Percentiles rank a stretch among this genome's conserved stretches.
Evolutionary conservation across 2,329 filamentous ascomycete species (phyloP).

Genomic region (Penicillium glabrum): DNA sequence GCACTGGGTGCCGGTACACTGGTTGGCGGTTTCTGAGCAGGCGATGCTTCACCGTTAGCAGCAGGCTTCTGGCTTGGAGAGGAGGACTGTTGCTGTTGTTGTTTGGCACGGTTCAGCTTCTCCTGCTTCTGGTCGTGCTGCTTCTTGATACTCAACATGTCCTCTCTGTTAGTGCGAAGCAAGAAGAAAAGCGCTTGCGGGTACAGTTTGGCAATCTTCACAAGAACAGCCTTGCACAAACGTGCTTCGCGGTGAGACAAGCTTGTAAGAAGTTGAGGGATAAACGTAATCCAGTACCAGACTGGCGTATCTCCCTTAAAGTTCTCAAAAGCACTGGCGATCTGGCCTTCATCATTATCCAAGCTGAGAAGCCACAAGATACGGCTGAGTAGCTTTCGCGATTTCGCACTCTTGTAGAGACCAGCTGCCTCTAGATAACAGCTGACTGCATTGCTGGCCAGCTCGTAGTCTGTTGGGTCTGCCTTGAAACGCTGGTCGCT

Average conservation of each 20-base stretch:
- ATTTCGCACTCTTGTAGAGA: slow-evolving; percentile 96
- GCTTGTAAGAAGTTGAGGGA: slow-evolving; percentile 90
- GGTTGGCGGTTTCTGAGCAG: slow-evolving; percentile 48
- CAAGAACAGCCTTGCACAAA: slow-evolving; percentile 79
- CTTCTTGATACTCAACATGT: slow-evolving; percentile 91
- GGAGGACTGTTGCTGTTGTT: slow-evolving; percentile 53
- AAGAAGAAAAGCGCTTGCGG: slow-evolving; percentile 96
- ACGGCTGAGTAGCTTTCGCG: slow-evolving; percentile 85
- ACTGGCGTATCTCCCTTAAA: slow-evolving; percentile 97
- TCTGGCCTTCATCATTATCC: slow-evolving; percentile 80
- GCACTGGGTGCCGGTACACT: slow-evolving; percentile 36
- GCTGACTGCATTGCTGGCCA: slow-evolving; percentile 87
- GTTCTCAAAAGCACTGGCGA: slow-evolving; percentile 85
- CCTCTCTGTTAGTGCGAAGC: slow-evolving; percentile 87
- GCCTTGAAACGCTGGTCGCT: slow-evolving; percentile 96
- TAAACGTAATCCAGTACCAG: slow-evolving; percentile 99
- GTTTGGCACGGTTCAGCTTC: slow-evolving; percentile 63
- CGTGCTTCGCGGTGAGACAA: slow-evolving; percentile 88
- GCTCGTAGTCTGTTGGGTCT: slow-evolving; percentile 75
- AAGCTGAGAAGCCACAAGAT: slow-evolving; percentile 95
- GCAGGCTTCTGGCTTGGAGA: slow-evolving; percentile 38
- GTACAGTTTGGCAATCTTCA: slow-evolving; percentile 93
- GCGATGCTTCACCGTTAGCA: slow-evolving; percentile 44
- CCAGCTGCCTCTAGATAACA: slow-evolving; percentile 96
- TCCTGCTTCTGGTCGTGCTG: slow-evolving; percentile 67